These are phyloP conservation scores for Bipolaris zeicola DNA, from an alignment of 2,329 filamentous ascomycete species.

Conservation along the genomic window DNA sequence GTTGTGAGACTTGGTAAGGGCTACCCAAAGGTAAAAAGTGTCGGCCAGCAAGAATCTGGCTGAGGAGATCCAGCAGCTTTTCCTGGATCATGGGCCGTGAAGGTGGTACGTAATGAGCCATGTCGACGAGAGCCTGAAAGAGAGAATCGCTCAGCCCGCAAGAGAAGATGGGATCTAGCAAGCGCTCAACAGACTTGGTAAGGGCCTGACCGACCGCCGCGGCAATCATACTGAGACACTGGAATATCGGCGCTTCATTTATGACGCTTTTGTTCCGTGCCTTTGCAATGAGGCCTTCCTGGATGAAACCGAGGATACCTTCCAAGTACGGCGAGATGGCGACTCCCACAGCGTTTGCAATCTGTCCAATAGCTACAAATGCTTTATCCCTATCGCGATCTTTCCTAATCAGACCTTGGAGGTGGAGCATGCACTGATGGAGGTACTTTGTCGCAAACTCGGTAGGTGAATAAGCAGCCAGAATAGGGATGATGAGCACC, in stretches of 20 bases:
- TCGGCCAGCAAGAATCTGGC: slow-evolving; percentile 88
- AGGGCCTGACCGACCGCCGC: slow-evolving; percentile 94
- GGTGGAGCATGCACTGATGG: slow-evolving; percentile 95
- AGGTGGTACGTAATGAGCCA: slow-evolving; percentile 98
- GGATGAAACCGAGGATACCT: slow-evolving; percentile 88
- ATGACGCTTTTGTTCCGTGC: slow-evolving; percentile 64
- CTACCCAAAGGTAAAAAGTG: slow-evolving; percentile 92
- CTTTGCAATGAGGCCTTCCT: slow-evolving; percentile 84
- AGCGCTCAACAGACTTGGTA: slow-evolving; percentile 96
- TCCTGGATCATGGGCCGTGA: slow-evolving; percentile 94
- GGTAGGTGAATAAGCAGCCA: slow-evolving; percentile 88
- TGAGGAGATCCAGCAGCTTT: slow-evolving; percentile 90
- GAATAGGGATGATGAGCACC: slow-evolving; percentile 85
- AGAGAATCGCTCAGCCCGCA: slow-evolving; percentile 93
- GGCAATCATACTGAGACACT: slow-evolving; percentile 95
- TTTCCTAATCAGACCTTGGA: slow-evolving; percentile 91
- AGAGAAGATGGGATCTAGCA: slow-evolving; percentile 94
- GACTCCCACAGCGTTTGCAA: slow-evolving; percentile 94
- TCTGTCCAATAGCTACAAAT: slow-evolving; percentile 93
- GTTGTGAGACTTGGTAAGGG: slow-evolving; percentile 80
- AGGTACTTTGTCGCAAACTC: slow-evolving; percentile 88
- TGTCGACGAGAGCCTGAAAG: slow-evolving; percentile 94
- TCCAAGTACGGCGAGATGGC: slow-evolving; percentile 95
- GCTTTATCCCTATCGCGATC: slow-evolving; percentile 89
- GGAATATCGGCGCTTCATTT: slow-evolving; percentile 80